Evolutionary conservation across 257 asterid species (phyloP).

Genomic region (Fraxinus excelsior): DNA sequence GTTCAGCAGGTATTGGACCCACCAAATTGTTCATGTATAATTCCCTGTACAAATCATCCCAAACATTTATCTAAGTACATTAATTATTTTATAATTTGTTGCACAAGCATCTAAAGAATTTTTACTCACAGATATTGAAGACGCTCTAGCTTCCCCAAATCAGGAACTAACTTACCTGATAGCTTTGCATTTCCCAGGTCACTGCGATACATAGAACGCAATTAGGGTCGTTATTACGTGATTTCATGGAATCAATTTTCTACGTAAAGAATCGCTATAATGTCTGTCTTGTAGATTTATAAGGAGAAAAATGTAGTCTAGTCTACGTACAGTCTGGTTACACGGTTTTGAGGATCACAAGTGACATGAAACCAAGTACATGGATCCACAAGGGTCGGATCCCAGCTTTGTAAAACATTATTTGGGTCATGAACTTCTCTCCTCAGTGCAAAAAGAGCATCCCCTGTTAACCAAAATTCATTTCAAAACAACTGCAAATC

Average conservation of each 20-base stretch:
- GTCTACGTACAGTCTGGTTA: constrained; percentile 49
- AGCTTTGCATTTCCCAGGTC: constrained; percentile 74
- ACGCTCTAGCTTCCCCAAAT: constrained; percentile 57
- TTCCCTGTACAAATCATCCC: constrained; percentile 40
- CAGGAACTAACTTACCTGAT: constrained; percentile 64
- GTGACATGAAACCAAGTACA: constrained; percentile 73
- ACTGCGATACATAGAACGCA: constrained; percentile 27
- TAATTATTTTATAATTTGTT: no score
- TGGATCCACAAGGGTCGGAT: constrained; percentile 64
- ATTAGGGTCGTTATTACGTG: no score
- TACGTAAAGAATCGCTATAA: no score
- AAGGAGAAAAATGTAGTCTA: no score
- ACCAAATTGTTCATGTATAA: constrained; percentile 62
- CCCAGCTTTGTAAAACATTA: constrained; percentile 60
- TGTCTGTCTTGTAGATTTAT: not conserved
- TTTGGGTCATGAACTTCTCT: constrained; percentile 47
- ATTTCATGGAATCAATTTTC: no score
- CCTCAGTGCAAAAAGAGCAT: constrained; percentile 58
- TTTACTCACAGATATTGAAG: constrained; percentile 68
- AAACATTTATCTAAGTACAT: no score
- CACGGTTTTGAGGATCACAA: constrained; percentile 51
- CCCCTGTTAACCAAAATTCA: constrained; percentile 33
- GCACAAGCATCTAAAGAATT: not conserved
- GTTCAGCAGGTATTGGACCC: constrained; percentile 55
- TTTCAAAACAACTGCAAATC: not conserved